Base-by-base conservation (phyloP, 2,329 filamentous ascomycete species). In the Ceratocystis harringtonii region DNA sequence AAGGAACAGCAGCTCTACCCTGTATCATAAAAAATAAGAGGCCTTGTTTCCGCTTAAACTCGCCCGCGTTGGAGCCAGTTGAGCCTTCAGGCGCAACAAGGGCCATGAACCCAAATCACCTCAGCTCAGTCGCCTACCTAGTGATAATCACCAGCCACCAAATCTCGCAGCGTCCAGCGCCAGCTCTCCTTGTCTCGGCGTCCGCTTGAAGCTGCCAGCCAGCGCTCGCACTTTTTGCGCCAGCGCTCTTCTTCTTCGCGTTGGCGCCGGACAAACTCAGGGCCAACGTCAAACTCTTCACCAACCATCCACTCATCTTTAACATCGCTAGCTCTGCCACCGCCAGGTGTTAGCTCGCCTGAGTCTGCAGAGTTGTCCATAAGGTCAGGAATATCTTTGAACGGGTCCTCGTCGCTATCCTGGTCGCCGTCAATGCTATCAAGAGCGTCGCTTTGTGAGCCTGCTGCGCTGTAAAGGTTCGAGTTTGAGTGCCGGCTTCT, bases 231-330 rank as follows among this genome's bases (percentile, higher is more conserved):
- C 76, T 92, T 92, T 74, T 86, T 86, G 70, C 87, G 82, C 94
- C 94, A 99, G 68, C 89, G 82, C 61, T 90, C 87, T 76, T 99
- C 94, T 76, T 99, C 94, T 71, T 92, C 90, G 67, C 89, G 83
- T 73, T 97, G 92, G 69, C 92, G 81, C 70, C 87, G 82, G 69
- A 97, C 86, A 72, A 97, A 99, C 74, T 95, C 90, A 2, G 92
- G 94, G 0, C 94, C 94, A 65, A 99, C 90, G 73, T 99, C 94
- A 71, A 99, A 99, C 73, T 99, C 94, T 75, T 99, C 94, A 63
- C 90, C 90, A 12, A 96, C 89, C 62, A 90, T 84, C 81, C 89
- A 92, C 72, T 92, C 88, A 71, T 91, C 88, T 66, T 84, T 84
- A 69, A 84, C 75, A 64, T 86, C 84, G 70, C 81, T 85, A 5